Percentiles rank a stretch among this genome's conserved stretches.
Evolutionary conservation across 1,284 basidiomycete genomes (phyloP).

Genomic region (Leccinum fallax): DNA sequence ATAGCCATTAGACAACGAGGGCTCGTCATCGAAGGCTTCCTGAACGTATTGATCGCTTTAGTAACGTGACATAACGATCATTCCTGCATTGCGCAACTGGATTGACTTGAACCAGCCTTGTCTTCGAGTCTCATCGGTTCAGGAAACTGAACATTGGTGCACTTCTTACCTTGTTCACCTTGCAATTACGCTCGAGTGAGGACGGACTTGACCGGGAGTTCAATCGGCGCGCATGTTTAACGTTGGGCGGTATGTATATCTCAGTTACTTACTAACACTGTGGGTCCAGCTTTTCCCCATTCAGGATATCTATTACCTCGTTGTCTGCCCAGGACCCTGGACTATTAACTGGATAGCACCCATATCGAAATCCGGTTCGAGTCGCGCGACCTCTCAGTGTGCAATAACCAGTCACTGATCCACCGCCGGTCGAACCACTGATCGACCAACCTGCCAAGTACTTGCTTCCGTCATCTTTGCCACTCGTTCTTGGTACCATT

Average conservation of each 20-base stretch:
- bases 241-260: neutral
- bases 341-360: too few species aligned
- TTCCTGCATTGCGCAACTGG: neutral
- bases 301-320: slow-evolving; percentile 2
- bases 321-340: slow-evolving; percentile 15
- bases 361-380: neutral
- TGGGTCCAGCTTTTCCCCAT: too few species aligned
- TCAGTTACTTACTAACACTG: too few species aligned
- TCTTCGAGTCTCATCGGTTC: neutral
- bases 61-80: neutral
- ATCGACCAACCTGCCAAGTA: slow-evolving; percentile 7
- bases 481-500: neutral
- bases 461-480: neutral
- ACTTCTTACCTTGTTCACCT: neutral
- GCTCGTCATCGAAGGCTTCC: slow-evolving; percentile 28
- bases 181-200: neutral
- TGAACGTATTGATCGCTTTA: neutral
- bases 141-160: neutral
- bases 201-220: neutral
- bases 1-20: slow-evolving; percentile 79
- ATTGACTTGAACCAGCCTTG: neutral
- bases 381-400: too few species aligned
- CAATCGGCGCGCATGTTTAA: neutral
- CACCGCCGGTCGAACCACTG: neutral
- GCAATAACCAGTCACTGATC: neutral